Percentiles rank a stretch among this genome's conserved stretches.
Evolutionary conservation across 1,284 basidiomycete genomes (phyloP).

Genomic region (Mycosarcoma mackinlayi): DNA sequence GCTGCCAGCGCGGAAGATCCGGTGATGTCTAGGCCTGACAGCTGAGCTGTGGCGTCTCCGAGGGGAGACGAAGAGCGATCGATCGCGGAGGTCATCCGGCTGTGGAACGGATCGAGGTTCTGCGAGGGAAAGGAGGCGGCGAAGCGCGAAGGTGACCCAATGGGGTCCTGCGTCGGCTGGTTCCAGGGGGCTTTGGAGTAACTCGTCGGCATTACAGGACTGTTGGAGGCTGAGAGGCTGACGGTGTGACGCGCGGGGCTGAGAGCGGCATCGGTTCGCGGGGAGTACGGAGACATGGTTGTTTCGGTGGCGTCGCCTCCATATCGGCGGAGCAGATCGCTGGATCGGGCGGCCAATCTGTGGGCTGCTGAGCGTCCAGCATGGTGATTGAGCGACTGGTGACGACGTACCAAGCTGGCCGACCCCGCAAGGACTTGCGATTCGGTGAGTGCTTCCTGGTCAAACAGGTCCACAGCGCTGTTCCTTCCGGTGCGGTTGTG

Average conservation of each 20-base stretch:
- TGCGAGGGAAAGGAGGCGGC: constrained; percentile 39
- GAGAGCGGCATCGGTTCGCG: constrained; percentile 27
- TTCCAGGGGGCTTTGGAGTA: constrained; percentile 43
- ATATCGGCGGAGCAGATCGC: constrained; percentile 17
- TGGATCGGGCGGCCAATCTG: constrained; percentile 37
- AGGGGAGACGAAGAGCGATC: constrained; percentile 28
- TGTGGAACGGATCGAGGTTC: constrained; percentile 18
- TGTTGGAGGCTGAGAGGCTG: constrained; percentile 36
- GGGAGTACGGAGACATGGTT: constrained; percentile 17
- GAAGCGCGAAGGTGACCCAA: constrained; percentile 49
- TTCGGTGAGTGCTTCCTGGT: constrained; percentile 28
- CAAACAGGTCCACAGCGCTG: constrained; percentile 19
- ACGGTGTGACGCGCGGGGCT: constrained; percentile 34
- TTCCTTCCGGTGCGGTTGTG: constrained; percentile 27
- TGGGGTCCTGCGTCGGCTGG: constrained; percentile 32
- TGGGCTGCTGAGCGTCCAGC: constrained; percentile 31
- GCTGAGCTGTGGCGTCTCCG: constrained; percentile 18
- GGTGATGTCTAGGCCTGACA: constrained; percentile 41
- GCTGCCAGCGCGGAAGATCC: constrained; percentile 31
- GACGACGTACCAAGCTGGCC: constrained; percentile 42
- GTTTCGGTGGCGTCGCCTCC: constrained; percentile 11
- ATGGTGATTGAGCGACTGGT: constrained; percentile 60
- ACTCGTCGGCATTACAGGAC: constrained; percentile 33
- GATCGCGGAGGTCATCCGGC: constrained; percentile 12
- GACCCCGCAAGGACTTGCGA: constrained; percentile 20